Percentiles rank a stretch among this genome's conserved stretches.
Evolutionary conservation across 1,284 basidiomycete genomes (phyloP).

Genomic region (Sporisorium scitamineum): DNA sequence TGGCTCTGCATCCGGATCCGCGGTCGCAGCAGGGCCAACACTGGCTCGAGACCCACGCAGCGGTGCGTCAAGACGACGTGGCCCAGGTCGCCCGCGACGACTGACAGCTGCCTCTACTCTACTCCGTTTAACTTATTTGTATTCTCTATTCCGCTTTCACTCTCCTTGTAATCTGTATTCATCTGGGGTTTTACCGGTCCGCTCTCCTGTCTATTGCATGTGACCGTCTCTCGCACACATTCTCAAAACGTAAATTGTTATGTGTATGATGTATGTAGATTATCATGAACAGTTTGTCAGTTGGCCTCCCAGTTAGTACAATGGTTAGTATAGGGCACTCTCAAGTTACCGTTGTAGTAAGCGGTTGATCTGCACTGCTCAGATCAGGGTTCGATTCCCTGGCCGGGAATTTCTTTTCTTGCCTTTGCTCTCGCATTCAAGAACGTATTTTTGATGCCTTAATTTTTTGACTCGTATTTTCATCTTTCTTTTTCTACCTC

Average conservation of each 20-base stretch:
- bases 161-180: slow-evolving; percentile 1
- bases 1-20: slow-evolving; percentile 58
- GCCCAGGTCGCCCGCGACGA: slow-evolving; percentile 44
- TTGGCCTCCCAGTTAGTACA: slow-evolving; percentile 24
- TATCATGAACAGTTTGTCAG: too few species aligned
- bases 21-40: slow-evolving; percentile 45
- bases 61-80: slow-evolving; percentile 44
- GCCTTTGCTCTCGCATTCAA: background rate
- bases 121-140: background rate
- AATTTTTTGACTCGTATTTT: background rate
- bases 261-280: too few species aligned
- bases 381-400: slow-evolving; percentile 59
- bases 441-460: background rate
- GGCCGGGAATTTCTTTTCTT: slow-evolving; percentile 42
- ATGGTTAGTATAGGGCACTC: slow-evolving; percentile 40
- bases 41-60: slow-evolving; percentile 53
- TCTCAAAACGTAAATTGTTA: too few species aligned
- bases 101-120: slow-evolving; percentile 2
- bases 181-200: too few species aligned
- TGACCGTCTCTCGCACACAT: too few species aligned
- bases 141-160: background rate
- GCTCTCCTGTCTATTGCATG: background rate
- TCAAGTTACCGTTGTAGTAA: slow-evolving; percentile 1
- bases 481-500: background rate
- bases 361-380: slow-evolving; percentile 17